Evolutionary conservation across 495 filamentous ascomycete genomes (phyloP).

Genomic region (Penicillium parvum): DNA sequence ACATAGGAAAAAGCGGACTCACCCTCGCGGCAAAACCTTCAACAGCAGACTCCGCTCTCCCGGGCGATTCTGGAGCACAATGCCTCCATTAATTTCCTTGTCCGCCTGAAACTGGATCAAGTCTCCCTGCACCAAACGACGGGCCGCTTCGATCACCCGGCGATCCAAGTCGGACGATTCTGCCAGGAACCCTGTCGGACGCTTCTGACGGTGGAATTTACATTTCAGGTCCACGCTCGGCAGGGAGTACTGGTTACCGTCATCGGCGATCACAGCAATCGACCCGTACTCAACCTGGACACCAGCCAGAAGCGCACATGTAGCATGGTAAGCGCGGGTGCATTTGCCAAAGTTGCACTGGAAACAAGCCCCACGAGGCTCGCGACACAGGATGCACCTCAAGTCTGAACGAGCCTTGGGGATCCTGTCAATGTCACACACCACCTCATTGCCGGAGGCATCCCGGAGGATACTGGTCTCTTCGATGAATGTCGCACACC

Average conservation of each 20-base stretch:
- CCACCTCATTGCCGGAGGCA: constrained; percentile 61
- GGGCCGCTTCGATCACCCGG: constrained; percentile 54
- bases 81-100: constrained; percentile 86
- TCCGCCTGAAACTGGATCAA: constrained; percentile 85
- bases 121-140: constrained; percentile 64
- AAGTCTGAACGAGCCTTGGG: constrained; percentile 84
- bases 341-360: constrained; percentile 97
- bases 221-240: constrained; percentile 89
- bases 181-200: constrained; percentile 61
- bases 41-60: constrained; percentile 65
- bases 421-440: constrained; percentile 74
- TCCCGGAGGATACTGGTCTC: constrained; percentile 81
- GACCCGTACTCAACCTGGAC: constrained; percentile 84
- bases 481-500: constrained; percentile 85
- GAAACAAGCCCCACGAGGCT: constrained; percentile 90
- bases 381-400: constrained; percentile 91
- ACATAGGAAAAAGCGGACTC: constrained; percentile 36
- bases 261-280: constrained; percentile 82
- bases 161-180: constrained; percentile 69
- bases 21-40: constrained; percentile 85
- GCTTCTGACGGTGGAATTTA: constrained; percentile 86
- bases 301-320: constrained; percentile 85
- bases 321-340: constrained; percentile 88
- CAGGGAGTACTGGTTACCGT: constrained; percentile 85
- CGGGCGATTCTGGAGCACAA: constrained; percentile 76